Evolutionary conservation across 768 basidiomycete species (phyloP), one percentile per base, ranked within the genome.

Genomic region (Mycena vitilis): DNA sequence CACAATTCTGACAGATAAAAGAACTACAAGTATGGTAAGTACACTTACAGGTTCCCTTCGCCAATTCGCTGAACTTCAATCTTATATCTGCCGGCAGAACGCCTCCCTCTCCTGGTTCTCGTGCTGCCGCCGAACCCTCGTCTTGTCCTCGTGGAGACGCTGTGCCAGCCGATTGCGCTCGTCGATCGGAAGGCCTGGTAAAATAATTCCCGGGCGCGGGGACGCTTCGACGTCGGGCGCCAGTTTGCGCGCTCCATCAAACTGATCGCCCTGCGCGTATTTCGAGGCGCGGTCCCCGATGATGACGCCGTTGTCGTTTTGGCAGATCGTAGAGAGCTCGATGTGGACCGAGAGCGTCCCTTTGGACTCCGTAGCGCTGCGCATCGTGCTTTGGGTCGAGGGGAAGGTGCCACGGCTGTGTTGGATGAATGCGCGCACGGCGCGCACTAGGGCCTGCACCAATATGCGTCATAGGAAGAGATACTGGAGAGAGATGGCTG

Each of bases 251-350:
- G 36, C 36, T 18, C 34, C 34, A 18, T 53, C 4, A 18, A 52
- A 52, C 15, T 53, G 52, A 34, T 53, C 52, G 8, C 7, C n/a
- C 34, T 53, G 18, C 13, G 34, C 52, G 20, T 53, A 30, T 30
- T 30, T 30, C 30, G 52, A 23, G 52, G 52, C 47, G 47, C 18
- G 11, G 25, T 23, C 25, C 4, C 30, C 51, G 6, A 18, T 16
- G 16, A 61, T 16, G n/a, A 13, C 15, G 3, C 60, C 60, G 11
- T 42, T 47, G 49, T 62, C 51, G 49, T 23, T 22, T 23, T 62
- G 60, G 12, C 53, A 34, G 22, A 62, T 34, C 23, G 60, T 62
- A 25, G 60, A 20, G 38, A 62, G 60, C 25, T 62, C 60, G 49
- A 62, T 62, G 40, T 53, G 60, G 6, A 62, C 60, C n/a, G 60